Percentiles rank a stretch among this genome's conserved stretches.
Conservation (phyloP, 805 yeast genomes). For the Cyberlindnera suaveolens region DNA sequence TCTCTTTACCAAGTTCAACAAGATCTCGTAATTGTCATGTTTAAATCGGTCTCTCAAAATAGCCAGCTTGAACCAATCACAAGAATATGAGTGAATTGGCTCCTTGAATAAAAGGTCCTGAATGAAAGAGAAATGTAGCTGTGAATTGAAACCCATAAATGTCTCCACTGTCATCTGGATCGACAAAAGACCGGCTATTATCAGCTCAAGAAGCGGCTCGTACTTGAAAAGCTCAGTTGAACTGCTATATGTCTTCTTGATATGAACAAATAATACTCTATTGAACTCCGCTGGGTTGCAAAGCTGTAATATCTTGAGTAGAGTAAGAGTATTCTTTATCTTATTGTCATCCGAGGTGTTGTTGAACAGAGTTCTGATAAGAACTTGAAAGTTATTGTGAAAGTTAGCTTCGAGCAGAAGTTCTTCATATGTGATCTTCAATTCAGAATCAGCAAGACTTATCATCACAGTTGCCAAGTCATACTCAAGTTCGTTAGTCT, state of each 20-base stretch:
- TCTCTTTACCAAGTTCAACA: conserved; percentile 13
- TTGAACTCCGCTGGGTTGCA: conserved; percentile 21
- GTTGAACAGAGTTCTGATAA: conserved; percentile 18
- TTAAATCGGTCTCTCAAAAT: conserved; percentile 20
- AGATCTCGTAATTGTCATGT: conserved; percentile 10
- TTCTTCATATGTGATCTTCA: conserved; percentile 7
- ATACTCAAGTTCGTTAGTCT: background rate
- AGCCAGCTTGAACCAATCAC: conserved; percentile 17
- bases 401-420: conserved; percentile 11
- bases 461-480: conserved; percentile 1
- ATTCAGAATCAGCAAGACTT: conserved; percentile 1
- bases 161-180: conserved; percentile 30
- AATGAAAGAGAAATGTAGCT: conserved; percentile 14
- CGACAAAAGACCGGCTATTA: conserved; percentile 31
- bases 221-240: conserved; percentile 29
- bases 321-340: conserved; percentile 8
- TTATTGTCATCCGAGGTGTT: conserved; percentile 4
- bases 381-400: conserved; percentile 17
- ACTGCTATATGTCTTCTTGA: conserved; percentile 22
- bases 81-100: conserved; percentile 5
- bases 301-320: conserved; percentile 20
- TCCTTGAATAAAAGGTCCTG: conserved; percentile 21
- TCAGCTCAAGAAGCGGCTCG: conserved; percentile 31
- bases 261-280: conserved; percentile 20
- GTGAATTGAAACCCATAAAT: conserved; percentile 19